Base-by-base conservation (phyloP, 345 rosid genomes). In the Triadica sebifera region DNA sequence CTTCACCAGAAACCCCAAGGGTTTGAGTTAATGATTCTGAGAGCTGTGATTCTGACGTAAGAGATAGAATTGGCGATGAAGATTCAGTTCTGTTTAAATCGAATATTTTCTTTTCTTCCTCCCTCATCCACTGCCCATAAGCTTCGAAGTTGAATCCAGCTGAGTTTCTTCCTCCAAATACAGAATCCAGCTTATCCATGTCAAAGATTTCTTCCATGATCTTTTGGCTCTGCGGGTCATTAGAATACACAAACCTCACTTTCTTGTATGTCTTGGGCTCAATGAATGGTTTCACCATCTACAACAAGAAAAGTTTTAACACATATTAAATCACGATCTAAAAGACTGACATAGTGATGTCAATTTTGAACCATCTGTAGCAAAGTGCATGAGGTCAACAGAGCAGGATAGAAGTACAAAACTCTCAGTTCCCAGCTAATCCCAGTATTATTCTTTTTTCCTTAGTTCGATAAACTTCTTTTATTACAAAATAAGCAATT, bases 281-380 rank as follows among this genome's bases (percentile, higher is more conserved):
- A 6, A 91, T 74, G 74, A 88, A 89, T 25, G 97, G 92, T 71
- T 84, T 91, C 78, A 87, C 89, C 78, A 87, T 78, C 97, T 88
- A 82, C 77, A 53, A 52, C 19, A 75, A 1, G 68, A 37, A 5
- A 50, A 53, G 20, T 29, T 29, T 29, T 29, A 29, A 29, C 34
- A 29, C 34, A 29, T n/a, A n/a, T 29, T 29, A 29, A 29, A 29
- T 29, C 34, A 38, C 39, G 67, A 52, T 13, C 58, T 69, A 16
- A 10, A 58, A 24, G 38, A 13, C 37, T 24, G 38, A 25, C 29
- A 34, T 15, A 58, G 16, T 24, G 15, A 58, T 58, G 17, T 17
- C 29, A 58, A 25, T 58, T 58, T 29, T 58, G 37, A 58, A 24
- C 38, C 63, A 58, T 34, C 63, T 58, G 38, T 12, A 11, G 24